phyloP scores from a whole-genome alignment of 2,329 filamentous ascomycete genomes.

The Arthrobotrys iridis region DNA sequence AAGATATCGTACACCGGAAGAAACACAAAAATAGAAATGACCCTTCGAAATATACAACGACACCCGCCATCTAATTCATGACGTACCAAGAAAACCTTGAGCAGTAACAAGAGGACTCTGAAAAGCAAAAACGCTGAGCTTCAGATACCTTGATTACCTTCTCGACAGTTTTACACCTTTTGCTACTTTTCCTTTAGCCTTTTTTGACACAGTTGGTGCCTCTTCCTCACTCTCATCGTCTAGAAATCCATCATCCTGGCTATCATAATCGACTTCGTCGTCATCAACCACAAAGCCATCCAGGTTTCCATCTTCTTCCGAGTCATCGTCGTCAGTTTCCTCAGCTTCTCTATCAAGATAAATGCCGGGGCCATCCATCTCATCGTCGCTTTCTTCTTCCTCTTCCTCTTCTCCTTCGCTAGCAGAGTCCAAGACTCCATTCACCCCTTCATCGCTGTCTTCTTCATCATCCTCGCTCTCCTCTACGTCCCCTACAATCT shows the following conservation, averaged over 20 bases:
- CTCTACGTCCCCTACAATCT: constrained; percentile 62
- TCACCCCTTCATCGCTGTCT: constrained; percentile 66
- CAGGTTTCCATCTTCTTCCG: constrained; percentile 61
- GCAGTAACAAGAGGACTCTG: not conserved
- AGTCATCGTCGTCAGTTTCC: constrained; percentile 61
- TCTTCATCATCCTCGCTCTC: constrained; percentile 64
- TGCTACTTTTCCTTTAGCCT: constrained; percentile 51
- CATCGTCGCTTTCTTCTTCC: constrained; percentile 63
- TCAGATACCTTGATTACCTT: constrained; percentile 9
- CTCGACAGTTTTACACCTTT: constrained; percentile 23
- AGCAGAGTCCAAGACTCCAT: constrained; percentile 65
- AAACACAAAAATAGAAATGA: constrained; percentile 9
- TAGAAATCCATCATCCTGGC: constrained; percentile 63
- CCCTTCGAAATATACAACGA: constrained; percentile 32
- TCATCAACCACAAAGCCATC: constrained; percentile 65
- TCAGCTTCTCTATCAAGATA: constrained; percentile 59
- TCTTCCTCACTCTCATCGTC: constrained; percentile 68
- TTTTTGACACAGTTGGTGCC: constrained; percentile 63
- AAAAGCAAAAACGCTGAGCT: constrained; percentile 5
- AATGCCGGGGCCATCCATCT: constrained; percentile 61
- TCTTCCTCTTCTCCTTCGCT: constrained; percentile 70
- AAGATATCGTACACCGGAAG: constrained; percentile 50
- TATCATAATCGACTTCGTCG: constrained; percentile 62
- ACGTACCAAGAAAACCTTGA: not conserved
- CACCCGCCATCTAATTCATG: constrained; percentile 3